A percentile compares a stretch with the other conserved stretches of the same genome.
phyloP scores from a whole-genome alignment of 2,329 filamentous ascomycete species.

The Alternaria arbusti region DNA sequence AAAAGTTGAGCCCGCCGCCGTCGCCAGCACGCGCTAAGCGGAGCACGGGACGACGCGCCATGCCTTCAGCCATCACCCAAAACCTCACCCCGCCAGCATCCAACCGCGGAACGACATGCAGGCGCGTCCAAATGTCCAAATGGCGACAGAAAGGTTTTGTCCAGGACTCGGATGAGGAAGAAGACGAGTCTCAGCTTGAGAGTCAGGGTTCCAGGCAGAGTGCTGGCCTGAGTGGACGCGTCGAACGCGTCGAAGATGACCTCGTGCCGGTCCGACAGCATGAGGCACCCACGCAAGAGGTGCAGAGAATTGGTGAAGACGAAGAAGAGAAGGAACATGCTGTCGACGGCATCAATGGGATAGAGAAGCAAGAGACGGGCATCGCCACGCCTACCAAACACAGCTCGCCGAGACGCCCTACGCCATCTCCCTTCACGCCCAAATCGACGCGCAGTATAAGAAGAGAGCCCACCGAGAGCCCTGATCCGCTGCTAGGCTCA shows the following conservation, averaged over 20 bases:
- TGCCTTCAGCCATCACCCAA: constrained; percentile 11
- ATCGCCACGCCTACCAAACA: constrained; percentile 12
- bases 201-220: constrained; percentile 24
- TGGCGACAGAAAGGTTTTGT: constrained; percentile 59
- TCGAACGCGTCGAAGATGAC: constrained; percentile 26
- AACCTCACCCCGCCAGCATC: constrained; percentile 24
- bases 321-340: not conserved
- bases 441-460: not conserved
- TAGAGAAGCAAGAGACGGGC: not conserved
- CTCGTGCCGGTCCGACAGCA: not conserved
- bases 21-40: constrained; percentile 25
- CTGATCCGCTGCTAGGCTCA: constrained; percentile 38
- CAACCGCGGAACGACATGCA: constrained; percentile 41
- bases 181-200: constrained; percentile 42
- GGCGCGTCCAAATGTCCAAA: constrained; percentile 53
- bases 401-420: constrained; percentile 18
- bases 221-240: constrained; percentile 20
- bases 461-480: constrained; percentile 32
- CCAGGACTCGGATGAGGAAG: constrained; percentile 59
- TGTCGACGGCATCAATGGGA: not conserved
- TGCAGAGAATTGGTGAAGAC: not conserved
- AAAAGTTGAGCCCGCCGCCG: constrained; percentile 24
- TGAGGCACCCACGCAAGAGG: not conserved
- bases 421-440: constrained; percentile 31
- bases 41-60: constrained; percentile 33